Evolutionary conservation across 2,329 filamentous ascomycete species (phyloP).

Genomic region (Clarireedia monteithiana): DNA sequence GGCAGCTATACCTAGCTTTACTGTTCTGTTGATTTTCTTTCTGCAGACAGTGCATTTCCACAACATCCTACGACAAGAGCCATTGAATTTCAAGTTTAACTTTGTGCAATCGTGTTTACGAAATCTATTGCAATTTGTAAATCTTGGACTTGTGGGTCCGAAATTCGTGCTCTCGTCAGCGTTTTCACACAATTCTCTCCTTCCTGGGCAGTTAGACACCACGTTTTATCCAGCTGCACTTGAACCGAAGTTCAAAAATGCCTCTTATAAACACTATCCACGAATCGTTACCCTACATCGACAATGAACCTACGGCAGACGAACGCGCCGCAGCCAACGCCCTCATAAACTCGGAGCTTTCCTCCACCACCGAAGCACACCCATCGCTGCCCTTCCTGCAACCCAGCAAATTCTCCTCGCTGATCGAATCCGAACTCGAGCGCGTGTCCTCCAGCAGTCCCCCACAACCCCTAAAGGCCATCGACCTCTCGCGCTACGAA

Average conservation of each 20-base stretch:
- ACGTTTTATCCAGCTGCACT: neutral
- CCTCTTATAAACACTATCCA: conserved; percentile 23
- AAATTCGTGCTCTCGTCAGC: too few relatives aligned
- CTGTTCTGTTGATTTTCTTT: neutral
- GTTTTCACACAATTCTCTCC: neutral
- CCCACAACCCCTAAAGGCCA: conserved; percentile 39
- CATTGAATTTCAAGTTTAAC: neutral
- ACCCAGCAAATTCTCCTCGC: conserved; percentile 51
- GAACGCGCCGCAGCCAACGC: conserved; percentile 59
- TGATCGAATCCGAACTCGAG: conserved; percentile 58
- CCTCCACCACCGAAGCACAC: conserved; percentile 15
- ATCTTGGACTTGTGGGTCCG: too few relatives aligned
- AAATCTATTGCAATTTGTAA: too few relatives aligned
- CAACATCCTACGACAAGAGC: neutral
- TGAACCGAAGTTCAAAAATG: conserved; percentile 15
- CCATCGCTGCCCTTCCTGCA: conserved; percentile 46
- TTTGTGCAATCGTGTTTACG: too few relatives aligned
- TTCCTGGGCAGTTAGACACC: neutral
- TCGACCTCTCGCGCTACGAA: conserved; percentile 57
- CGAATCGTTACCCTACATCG: conserved; percentile 50
- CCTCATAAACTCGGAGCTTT: conserved; percentile 61
- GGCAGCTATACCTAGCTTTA: neutral
- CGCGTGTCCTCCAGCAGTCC: neutral
- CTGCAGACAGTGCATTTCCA: neutral
- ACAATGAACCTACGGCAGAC: conserved; percentile 56